Evolutionary conservation across 2,329 filamentous ascomycete genomes (phyloP), one percentile per base, ranked within the genome.

Genomic region (Colletotrichum camelliae): DNA sequence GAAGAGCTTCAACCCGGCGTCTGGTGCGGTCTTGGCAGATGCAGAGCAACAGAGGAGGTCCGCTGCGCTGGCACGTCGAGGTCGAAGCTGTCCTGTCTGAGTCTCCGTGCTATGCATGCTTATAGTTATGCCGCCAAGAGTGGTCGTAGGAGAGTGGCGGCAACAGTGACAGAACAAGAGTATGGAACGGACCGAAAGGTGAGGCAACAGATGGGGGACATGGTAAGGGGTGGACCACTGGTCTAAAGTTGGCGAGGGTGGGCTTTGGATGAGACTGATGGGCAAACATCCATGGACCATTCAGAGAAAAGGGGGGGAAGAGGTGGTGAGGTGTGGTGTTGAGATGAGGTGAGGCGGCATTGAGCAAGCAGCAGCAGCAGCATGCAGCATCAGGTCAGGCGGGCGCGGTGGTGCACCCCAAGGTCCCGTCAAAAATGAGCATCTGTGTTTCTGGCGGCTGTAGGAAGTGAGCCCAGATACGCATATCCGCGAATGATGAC

Each of bases 1-100:
- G 64, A 69, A 64, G 74, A 76, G 74, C 64, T 76, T 76, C 64
- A 74, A 74, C 65, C 64, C 70, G 74, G 58, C 58, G 74, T 68
- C 70, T 69, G 70, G 65, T 67, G 35, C 58, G 65, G 74, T 58
- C 74, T 74, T 76, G 74, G 74, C 70, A 65, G 71, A 35, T 69
- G 74, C 70, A 74, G 37, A 61, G 74, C 37, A 76, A 66, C 74
- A 69, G 43, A 73, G 27, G 7, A 74, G 70, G 70, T 31, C 69
- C 74, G 35, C 65, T 74, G 70, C 58, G 74, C 74, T 65, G 74
- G 74, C 70, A 76, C 64, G 37, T 48, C n/a, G 64, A 73, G 65
- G 18, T 52, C 58, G 35, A 61, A 73, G 58, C 39, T 60, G 39
- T 48, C 12, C 39, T n/a, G 39, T 48, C 39, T 12, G 18, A 48